phyloP scores from a whole-genome alignment of 257 asterid species.

The Plantago ovata region DNA sequence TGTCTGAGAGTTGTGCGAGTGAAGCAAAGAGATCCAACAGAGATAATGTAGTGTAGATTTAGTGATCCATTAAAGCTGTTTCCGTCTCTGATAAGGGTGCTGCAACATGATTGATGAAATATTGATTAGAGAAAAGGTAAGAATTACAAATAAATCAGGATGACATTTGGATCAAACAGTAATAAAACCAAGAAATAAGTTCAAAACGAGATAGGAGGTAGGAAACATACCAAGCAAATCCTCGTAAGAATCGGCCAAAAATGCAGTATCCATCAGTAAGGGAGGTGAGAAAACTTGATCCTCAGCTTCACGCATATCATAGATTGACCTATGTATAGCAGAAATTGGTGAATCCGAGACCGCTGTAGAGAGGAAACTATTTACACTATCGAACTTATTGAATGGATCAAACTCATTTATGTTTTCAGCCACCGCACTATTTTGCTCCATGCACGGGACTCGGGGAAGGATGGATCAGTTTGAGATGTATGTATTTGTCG shows the following conservation, averaged over 20 bases:
- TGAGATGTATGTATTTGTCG: constrained; percentile 55
- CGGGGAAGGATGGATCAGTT: constrained; percentile 56
- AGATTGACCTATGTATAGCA: constrained; percentile 71
- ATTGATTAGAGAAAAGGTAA: constrained; percentile 20
- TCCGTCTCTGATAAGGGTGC: constrained; percentile 98
- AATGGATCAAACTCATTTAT: constrained; percentile 68
- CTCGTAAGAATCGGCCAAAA: constrained; percentile 77
- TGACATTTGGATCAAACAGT: constrained; percentile 7
- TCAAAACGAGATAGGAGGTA: constrained; percentile 6
- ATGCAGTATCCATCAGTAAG: constrained; percentile 71
- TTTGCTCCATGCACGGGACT: constrained; percentile 48
- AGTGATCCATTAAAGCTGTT: constrained; percentile 91
- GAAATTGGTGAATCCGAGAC: constrained; percentile 77
- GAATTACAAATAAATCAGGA: constrained; percentile 6
- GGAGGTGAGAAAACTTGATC: constrained; percentile 98
- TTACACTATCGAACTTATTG: constrained; percentile 65
- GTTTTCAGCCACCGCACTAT: constrained; percentile 50
- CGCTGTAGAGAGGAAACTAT: constrained; percentile 67
- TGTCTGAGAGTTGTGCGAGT: constrained; percentile 13
- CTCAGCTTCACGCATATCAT: constrained; percentile 65
- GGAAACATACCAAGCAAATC: constrained; percentile 82
- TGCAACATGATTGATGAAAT: constrained; percentile 39
- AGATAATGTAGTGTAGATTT: constrained; percentile 26
- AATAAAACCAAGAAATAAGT: constrained; percentile 13
- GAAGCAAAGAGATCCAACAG: constrained; percentile 14